These are phyloP conservation scores for Penicillium coffeae DNA, from an alignment of 495 filamentous ascomycete genomes.

Conservation along the genomic window DNA sequence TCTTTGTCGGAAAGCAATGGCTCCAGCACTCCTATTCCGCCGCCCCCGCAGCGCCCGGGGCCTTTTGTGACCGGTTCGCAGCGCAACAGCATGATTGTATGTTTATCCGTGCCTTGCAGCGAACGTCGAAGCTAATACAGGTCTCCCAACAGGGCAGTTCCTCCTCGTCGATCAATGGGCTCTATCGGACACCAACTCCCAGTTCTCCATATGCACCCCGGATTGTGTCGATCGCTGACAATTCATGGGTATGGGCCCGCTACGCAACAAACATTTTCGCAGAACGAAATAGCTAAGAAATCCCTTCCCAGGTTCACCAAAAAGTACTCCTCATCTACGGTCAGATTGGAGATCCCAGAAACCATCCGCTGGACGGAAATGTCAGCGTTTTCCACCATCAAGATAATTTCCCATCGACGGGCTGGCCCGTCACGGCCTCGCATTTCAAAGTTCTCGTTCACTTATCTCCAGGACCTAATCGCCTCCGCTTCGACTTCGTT, in stretches of 20 bases:
- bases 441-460: conserved; percentile 88
- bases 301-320: conserved; percentile 67
- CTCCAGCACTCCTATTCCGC: conserved; percentile 29
- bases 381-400: conserved; percentile 78
- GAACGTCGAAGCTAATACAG: neutral
- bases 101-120: conserved; percentile 6
- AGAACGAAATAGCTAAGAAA: conserved; percentile 1
- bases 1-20: conserved; percentile 45
- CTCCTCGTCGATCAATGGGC: conserved; percentile 50
- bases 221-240: conserved; percentile 71
- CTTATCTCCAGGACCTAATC: conserved; percentile 83
- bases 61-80: conserved; percentile 42
- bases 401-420: conserved; percentile 73
- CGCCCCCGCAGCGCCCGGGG: conserved; percentile 41
- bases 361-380: conserved; percentile 71
- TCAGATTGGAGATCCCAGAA: conserved; percentile 67
- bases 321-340: conserved; percentile 80
- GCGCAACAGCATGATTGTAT: conserved; percentile 49
- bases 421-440: conserved; percentile 81
- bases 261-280: neutral
- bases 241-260: conserved; percentile 67
- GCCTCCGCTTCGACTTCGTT: conserved; percentile 77
- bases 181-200: conserved; percentile 47
- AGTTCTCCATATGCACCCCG: conserved; percentile 75
- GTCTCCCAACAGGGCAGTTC: conserved; percentile 29